Evolutionary conservation across 2,329 filamentous ascomycete species (phyloP), one percentile per base, ranked within the genome.

Genomic region (Verticillium klebahnii): DNA sequence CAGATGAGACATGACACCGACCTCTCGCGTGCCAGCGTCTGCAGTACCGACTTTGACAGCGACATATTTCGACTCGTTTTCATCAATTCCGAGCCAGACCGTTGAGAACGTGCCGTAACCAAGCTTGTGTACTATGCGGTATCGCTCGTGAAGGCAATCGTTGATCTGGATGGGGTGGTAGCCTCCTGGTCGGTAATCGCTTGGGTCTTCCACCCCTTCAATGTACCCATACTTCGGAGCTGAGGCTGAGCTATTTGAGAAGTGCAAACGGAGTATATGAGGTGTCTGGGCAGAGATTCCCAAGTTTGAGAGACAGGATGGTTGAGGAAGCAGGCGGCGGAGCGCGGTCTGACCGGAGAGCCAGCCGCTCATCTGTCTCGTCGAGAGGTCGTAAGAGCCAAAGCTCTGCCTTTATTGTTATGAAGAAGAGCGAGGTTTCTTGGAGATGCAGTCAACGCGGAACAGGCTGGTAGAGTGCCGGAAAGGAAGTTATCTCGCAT

Each of bases 81-180:
- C 31, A 34, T 75, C 72, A 2, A 60, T 60, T 19, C 73, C 72
- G 31, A 77, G 71, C 72, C 72, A 77, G 32, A 65, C 67, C 1
- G 72, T 76, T 2, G 73, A 76, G 31, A 64, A 73, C 1, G 64
- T 63, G 39, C 70, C 69, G 52, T 71, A 57, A 1, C 71, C 71
- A n/a, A 74, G 70, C 60, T 73, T 74, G 52, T 72, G 67, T 1
- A 70, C 66, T 23, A 73, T 60, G 1, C 62, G 63, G 60, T 72
- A 73, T 39, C 69, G 68, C 1, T 60, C 56, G 8, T 67, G 31
- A 63, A 81, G 74, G 3, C 58, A 64, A 39, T 79, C 72, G 19
- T 71, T 73, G 17, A 79, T 70, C 15, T 68, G 66, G 12, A 77
- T 67, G 2, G 77, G 75, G 57, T 79, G 74, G 62, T 75, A 78